These are phyloP conservation scores for Didymella pinodella DNA, from an alignment of 2,329 filamentous ascomycete species.

Conservation along the genomic window DNA sequence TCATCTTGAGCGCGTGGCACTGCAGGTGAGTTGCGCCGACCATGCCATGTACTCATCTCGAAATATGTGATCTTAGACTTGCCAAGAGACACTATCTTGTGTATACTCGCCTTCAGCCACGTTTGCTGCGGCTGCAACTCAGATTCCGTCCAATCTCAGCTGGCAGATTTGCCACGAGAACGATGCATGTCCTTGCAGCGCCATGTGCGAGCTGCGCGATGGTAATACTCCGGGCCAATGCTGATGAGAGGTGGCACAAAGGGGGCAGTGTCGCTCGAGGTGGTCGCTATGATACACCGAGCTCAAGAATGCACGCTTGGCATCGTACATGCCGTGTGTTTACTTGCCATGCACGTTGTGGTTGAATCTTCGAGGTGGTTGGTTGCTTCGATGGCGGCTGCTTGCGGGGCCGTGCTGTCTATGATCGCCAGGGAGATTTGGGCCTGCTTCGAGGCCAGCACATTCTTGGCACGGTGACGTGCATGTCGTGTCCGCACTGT, in stretches of 20 bases:
- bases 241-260: slow-evolving; percentile 6
- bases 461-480: slow-evolving; percentile 14
- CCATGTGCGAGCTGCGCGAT: slow-evolving; percentile 3
- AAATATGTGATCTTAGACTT: neutral
- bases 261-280: slow-evolving; percentile 4
- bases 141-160: slow-evolving; percentile 4
- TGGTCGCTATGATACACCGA: neutral
- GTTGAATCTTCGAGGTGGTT: neutral
- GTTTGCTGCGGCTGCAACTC: neutral
- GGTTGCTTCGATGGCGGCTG: slow-evolving; percentile 10
- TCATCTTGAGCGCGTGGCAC: neutral
- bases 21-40: neutral
- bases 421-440: slow-evolving; percentile 9
- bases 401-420: slow-evolving; percentile 14
- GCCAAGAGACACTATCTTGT: neutral
- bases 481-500: neutral
- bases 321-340: slow-evolving; percentile 6
- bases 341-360: slow-evolving; percentile 7
- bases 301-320: slow-evolving; percentile 2
- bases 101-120: neutral
- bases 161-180: neutral
- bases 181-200: slow-evolving; percentile 10
- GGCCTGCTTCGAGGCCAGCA: slow-evolving; percentile 9
- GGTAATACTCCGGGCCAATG: slow-evolving; percentile 14
- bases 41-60: neutral